Evolutionary conservation across 805 yeast species (phyloP), one percentile per base, ranked within the genome.

Genomic region (Blastobotrys americana): DNA sequence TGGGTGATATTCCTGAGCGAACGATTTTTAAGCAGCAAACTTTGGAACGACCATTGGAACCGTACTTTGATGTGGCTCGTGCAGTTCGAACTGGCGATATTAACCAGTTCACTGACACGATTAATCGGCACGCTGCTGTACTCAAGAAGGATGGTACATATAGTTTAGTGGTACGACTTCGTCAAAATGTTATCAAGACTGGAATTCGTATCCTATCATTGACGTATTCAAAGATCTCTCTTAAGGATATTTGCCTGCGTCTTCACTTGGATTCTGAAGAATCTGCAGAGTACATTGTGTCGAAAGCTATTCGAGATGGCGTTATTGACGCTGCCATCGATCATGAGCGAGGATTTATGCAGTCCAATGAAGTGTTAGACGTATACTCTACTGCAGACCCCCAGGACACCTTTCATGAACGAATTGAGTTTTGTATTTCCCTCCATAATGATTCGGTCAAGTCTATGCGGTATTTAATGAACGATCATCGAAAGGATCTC

Each of bases 101-200:
- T 61, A 78, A 79, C 49, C 70, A 82, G 49, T 93, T 93, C 65
- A 80, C 84, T 39, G 76, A 79, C 43, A 81, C 84, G 5, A 70
- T 90, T 54, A 66, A 69, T 33, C 74, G 76, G 55, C 81, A 81
- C 60, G 84, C 80, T 52, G 65, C 65, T 1, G 69, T 65, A 31
- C 78, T 89, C 54, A 73, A 79, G 57, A 74, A 69, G 47, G 98
- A 93, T 65, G 86, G 82, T 41, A 85, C 82, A 55, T 85, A 80
- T 62, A 84, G 86, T 34, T 73, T 93, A 55, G 93, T 93, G 37
- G 74, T 87, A 38, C 78, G 97, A 58, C 73, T 93, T 60, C 84
- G 97, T 63, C 96, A 95, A 61, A 93, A 90, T 63, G 99, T 93
- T 50, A 93, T 93, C 67, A 93, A 90, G 68, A 89, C 99, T 1